Conservation (phyloP, 306 rosid genomes). For the Trifolium repens region DNA sequence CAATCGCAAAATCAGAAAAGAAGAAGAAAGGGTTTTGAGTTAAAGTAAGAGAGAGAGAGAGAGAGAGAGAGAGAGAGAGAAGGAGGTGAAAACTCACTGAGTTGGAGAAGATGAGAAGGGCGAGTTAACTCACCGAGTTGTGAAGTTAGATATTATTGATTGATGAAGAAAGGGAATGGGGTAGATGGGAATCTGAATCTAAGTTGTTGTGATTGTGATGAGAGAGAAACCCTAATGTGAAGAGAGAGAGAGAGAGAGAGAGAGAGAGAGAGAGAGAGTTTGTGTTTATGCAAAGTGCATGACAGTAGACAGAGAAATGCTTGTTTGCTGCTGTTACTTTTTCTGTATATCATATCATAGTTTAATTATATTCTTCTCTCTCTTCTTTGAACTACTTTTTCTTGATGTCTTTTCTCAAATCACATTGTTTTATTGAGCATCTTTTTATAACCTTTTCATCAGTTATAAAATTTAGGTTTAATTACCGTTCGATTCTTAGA, state of each 20-base stretch:
- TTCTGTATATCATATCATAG: background rate
- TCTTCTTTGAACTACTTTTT: background rate
- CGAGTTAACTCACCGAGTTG: slow-evolving; percentile 54
- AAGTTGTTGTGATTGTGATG: slow-evolving; percentile 20
- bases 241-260: slow-evolving; percentile 20
- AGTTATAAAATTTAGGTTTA: no score
- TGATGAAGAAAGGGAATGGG: slow-evolving; percentile 22
- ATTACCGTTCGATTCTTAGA: no score
- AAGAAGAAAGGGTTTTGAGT: slow-evolving; percentile 10
- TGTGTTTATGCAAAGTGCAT: slow-evolving; percentile 41
- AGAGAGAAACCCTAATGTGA: slow-evolving; percentile 51
- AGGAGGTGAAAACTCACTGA: slow-evolving; percentile 43
- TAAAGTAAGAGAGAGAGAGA: slow-evolving; percentile 15
- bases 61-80: slow-evolving; percentile 9
- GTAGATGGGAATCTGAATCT: slow-evolving; percentile 65
- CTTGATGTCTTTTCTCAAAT: background rate
- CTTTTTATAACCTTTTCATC: background rate
- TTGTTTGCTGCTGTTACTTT: slow-evolving; percentile 12
- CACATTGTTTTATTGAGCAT: background rate
- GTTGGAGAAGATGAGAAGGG: slow-evolving; percentile 8
- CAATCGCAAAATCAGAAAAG: background rate
- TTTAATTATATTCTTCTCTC: background rate
- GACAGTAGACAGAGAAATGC: slow-evolving; percentile 44
- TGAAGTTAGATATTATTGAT: background rate
- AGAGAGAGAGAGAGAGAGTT: background rate